Evolutionary conservation across 2,329 filamentous ascomycete genomes (phyloP), one percentile per base, ranked within the genome.

Genomic region (Ceratocystis papillata): DNA sequence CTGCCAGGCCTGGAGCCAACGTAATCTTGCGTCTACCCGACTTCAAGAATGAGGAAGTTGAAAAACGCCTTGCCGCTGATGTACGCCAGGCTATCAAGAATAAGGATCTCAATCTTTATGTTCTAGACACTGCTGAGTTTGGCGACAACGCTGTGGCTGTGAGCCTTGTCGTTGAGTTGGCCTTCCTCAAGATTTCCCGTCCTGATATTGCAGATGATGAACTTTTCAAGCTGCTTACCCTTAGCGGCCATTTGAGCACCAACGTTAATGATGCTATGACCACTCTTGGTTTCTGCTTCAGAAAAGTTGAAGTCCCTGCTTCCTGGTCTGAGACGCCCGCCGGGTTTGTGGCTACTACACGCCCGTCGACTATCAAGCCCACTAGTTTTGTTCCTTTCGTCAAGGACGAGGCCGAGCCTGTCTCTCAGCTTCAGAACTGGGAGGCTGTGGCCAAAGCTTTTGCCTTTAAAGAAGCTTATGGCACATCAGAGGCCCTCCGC

Each of bases 401-500:
- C 70, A 95, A 93, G 77, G 79, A 82, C 53, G 89, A 95, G 72
- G 70, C 76, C 0, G 90, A 95, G 75, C 80, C 86, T 28, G 81
- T 82, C 2, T 76, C 86, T 2, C 73, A 76, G 70, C 82, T 96
- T 68, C 83, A 83, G 71, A 83, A 87, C 75, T 96, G 92, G 90
- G 83, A 92, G 76, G 81, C 86, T 60, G 89, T 87, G 63, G 94
- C 93, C 68, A 94, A 95, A 80, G 89, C 87, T 61, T 81, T 99
- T 67, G 84, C 84, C 3, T 99, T 99, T 83, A 96, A 95, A 80
- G 94, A 99, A 77, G 93, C 90, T 0, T 97, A 91, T 73, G 86
- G 83, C 69, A 92, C 90, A 28, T 79, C 84, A 72, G 80, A 80
- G 69, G 79, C 79, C 64, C 84, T 99, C 50, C 89, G 94, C 65